Conservation (phyloP, 2,329 filamentous ascomycete genomes). For the Magnaporthales sp. region DNA sequence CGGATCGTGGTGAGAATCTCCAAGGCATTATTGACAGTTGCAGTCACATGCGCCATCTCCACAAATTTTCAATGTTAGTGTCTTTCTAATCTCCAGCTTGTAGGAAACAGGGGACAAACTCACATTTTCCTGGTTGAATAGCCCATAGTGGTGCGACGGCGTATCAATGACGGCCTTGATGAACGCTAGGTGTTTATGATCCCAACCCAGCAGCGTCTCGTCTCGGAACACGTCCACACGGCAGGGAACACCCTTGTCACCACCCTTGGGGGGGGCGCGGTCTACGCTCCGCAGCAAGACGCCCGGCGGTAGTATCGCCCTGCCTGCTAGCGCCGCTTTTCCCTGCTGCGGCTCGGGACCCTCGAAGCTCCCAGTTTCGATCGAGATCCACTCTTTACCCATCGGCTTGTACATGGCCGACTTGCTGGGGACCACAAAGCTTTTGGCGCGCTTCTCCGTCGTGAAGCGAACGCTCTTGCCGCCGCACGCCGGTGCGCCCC, state of each 20-base stretch:
- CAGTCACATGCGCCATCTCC: background rate
- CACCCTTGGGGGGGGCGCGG: background rate
- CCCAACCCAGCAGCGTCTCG: background rate
- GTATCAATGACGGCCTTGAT: background rate
- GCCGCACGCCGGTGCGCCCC: background rate
- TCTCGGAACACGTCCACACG: background rate
- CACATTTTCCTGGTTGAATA: background rate
- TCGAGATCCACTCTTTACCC: background rate
- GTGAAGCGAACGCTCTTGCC: background rate
- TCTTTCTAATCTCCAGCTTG: background rate
- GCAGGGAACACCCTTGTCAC: background rate
- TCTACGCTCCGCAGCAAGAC: background rate
- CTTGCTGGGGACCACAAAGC: background rate
- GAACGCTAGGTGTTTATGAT: background rate
- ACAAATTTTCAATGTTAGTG: background rate
- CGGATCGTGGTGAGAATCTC: background rate
- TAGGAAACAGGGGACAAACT: background rate
- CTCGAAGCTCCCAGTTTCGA: background rate
- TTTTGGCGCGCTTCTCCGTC: background rate
- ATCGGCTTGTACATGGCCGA: background rate
- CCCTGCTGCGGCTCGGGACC: background rate
- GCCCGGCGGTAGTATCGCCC: background rate
- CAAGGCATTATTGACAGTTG: background rate
- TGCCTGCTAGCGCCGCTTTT: background rate
- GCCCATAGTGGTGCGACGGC: background rate